Base-by-base conservation (phyloP, 306 rosid genomes). In the Bauhinia variegata region DNA sequence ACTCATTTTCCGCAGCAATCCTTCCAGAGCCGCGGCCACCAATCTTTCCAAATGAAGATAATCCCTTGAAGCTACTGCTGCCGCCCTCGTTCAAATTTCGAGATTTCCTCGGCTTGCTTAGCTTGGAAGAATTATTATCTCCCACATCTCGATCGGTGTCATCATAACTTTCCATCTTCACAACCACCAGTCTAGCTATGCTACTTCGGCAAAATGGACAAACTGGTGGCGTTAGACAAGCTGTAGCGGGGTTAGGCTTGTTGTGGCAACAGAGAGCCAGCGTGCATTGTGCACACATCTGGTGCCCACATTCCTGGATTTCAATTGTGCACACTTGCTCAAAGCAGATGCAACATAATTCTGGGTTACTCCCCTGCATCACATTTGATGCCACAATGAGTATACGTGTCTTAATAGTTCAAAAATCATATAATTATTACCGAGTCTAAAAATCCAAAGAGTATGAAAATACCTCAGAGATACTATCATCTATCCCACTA, bases 221-320 rank as follows among this genome's bases (percentile, higher is more conserved):
- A 59, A 89, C 88, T 3, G 96, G 98, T 2, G 98, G 86, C 13
- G 71, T 88, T 7, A 85, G 55, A 65, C 75, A 70, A 11, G 91
- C 80, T 2, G 96, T 89, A 4, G 84, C 67, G 0, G 98, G 93
- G 76, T 88, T 85, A 0, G 97, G 92, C 71, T 88, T 88, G 73
- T 87, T 93, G 82, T 93, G 91, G 87, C 97, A 90, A 67, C 97
- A 93, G 56, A 93, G 92, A 59, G 96, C 87, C 76, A 93, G 78
- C 38, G 91, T 88, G 83, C 98, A 93, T 54, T 93, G 91, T 32
- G 96, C 96, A 80, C 98, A 93, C 98, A 93, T 93, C 61, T 88
- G 97, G 75, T 93, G 97, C 39, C 95, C 97, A 70, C 99, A 93
- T 31, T 75, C 70, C 33, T 88, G 92, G 54, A 93, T 91, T 65